A percentile compares a stretch with the other conserved stretches of the same genome.
Conservation (phyloP, 495 filamentous ascomycete species). For the Hypoxylon fragiforme region DNA sequence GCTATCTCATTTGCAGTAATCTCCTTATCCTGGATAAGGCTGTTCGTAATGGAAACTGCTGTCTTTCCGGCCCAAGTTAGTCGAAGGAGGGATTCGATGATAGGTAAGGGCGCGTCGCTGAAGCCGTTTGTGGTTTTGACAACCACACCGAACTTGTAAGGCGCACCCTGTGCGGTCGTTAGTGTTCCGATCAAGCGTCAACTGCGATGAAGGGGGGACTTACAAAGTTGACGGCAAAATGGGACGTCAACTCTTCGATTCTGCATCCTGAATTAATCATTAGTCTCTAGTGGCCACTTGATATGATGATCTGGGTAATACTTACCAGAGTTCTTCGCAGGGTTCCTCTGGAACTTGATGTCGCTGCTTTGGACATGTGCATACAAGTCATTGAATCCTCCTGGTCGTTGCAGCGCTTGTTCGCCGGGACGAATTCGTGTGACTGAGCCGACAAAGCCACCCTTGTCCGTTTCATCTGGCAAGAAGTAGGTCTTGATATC, state of each 20-base stretch:
- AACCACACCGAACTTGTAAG: constrained; percentile 78
- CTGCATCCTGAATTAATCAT: constrained; percentile 41
- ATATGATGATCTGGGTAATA: too few relatives aligned
- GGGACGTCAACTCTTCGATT: constrained; percentile 58
- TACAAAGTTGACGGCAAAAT: constrained; percentile 76
- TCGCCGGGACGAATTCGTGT: constrained; percentile 63
- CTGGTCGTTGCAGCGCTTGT: constrained; percentile 48
- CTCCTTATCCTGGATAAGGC: constrained; percentile 8
- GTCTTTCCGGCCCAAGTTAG: constrained; percentile 66
- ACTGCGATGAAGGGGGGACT: constrained; percentile 35
- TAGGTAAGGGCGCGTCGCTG: constrained; percentile 56
- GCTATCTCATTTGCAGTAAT: constrained; percentile 15
- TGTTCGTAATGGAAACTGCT: constrained; percentile 40
- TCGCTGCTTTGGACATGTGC: constrained; percentile 58
- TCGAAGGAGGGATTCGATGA: constrained; percentile 61
- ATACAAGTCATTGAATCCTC: constrained; percentile 69
- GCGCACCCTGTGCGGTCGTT: constrained; percentile 63
- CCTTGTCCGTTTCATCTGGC: constrained; percentile 26
- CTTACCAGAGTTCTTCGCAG: constrained; percentile 41
- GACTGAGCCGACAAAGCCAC: constrained; percentile 56
- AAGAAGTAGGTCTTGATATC: constrained; percentile 40
- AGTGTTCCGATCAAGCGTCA: constrained; percentile 8
- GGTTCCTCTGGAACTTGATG: constrained; percentile 62
- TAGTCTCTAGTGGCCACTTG: too few relatives aligned
- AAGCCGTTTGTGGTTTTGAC: constrained; percentile 65